Percentiles rank a stretch among this genome's conserved stretches.
Evolutionary conservation across 768 basidiomycete genomes (phyloP).

Genomic region (Suillus spraguei): DNA sequence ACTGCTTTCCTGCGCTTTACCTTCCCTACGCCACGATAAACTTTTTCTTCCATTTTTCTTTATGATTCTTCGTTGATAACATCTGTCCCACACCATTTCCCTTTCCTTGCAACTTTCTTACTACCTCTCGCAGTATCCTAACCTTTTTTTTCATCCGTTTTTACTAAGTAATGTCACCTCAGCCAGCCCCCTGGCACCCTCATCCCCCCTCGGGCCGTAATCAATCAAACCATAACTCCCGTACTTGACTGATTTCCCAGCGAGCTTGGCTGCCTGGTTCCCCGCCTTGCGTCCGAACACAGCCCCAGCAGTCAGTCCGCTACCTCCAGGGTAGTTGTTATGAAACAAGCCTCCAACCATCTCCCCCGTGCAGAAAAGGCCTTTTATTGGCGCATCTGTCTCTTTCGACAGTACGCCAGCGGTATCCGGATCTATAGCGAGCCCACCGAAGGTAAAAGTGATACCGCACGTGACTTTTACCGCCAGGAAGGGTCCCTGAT

Average conservation of each 20-base stretch:
- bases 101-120: neutral
- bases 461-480: slow-evolving; percentile 71
- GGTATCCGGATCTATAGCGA: slow-evolving; percentile 58
- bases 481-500: slow-evolving; percentile 58
- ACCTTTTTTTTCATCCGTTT: neutral
- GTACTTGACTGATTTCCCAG: slow-evolving; percentile 4
- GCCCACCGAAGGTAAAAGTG: slow-evolving; percentile 74
- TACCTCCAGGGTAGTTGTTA: slow-evolving; percentile 70
- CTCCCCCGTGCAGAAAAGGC: slow-evolving; percentile 69
- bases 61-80: neutral
- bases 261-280: slow-evolving; percentile 40
- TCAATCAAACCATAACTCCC: neutral
- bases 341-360: slow-evolving; percentile 69
- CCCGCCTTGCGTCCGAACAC: slow-evolving; percentile 68
- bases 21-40: neutral
- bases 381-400: slow-evolving; percentile 45
- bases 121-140: neutral
- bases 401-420: slow-evolving; percentile 50
- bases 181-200: no score
- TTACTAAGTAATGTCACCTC: neutral
- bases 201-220: neutral
- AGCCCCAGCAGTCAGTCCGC: slow-evolving; percentile 64
- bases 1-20: neutral
- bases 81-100: neutral
- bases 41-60: neutral